These are phyloP conservation scores for Periconia sp. DNA, from an alignment of 2,329 filamentous ascomycete species.

Conservation along the genomic window DNA sequence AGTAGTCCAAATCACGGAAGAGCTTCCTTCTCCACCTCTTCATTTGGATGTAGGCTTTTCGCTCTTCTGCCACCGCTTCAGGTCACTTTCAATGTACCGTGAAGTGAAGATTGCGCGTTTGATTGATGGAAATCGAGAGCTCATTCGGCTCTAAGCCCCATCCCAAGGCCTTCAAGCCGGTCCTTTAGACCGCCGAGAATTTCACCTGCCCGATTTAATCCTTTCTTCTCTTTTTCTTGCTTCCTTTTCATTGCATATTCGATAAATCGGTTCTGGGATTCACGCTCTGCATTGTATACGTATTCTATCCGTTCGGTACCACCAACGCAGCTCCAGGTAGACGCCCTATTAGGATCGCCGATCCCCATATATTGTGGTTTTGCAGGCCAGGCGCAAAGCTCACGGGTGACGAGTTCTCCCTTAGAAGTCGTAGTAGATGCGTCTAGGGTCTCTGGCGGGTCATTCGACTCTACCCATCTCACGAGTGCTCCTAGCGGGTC, in stretches of 20 bases:
- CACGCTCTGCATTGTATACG: too few relatives aligned
- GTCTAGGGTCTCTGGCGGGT: conserved; percentile 29
- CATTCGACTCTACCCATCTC: conserved; percentile 36
- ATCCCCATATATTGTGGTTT: conserved; percentile 22
- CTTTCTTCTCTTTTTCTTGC: conserved; percentile 2
- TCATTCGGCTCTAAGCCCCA: conserved; percentile 26
- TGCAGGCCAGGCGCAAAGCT: conserved; percentile 28
- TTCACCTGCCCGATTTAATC: conserved; percentile 15
- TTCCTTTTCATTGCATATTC: conserved; percentile 5
- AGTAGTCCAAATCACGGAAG: conserved; percentile 3
- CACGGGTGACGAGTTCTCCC: conserved; percentile 24
- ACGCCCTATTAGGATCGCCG: conserved; percentile 20
- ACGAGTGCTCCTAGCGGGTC: conserved; percentile 28
- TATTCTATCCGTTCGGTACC: conserved; percentile 20
- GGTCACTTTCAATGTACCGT: too few relatives aligned
- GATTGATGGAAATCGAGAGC: neutral
- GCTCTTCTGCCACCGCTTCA: too few relatives aligned
- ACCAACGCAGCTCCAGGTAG: conserved; percentile 31
- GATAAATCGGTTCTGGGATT: too few relatives aligned
- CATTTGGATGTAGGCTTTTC: neutral
- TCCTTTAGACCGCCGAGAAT: conserved; percentile 25
- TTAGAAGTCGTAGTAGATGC: conserved; percentile 19
- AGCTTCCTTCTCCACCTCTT: conserved; percentile 4
- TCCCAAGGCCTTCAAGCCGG: conserved; percentile 23
- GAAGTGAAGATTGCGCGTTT: neutral